Evolutionary conservation across 306 rosid genomes (phyloP).

Genomic region (Vachellia collinsii): DNA sequence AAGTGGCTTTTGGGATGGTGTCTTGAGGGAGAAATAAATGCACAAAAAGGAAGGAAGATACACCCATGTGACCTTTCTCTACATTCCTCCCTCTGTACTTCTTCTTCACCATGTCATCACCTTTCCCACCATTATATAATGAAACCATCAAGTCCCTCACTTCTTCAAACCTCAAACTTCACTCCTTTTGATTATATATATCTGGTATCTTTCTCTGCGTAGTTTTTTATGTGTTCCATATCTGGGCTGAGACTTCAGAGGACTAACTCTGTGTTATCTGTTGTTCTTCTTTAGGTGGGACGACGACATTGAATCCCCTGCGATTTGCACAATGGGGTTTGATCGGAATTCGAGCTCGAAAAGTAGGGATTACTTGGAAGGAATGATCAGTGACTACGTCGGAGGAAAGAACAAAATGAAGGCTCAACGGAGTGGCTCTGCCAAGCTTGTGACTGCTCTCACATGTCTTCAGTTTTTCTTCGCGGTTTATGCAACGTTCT

Average conservation of each 20-base stretch:
- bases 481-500: slow-evolving; percentile 86
- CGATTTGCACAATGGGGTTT: slow-evolving; percentile 49
- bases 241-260: neutral
- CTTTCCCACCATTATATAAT: slow-evolving; percentile 36
- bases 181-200: neutral
- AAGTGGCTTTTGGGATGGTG: slow-evolving; percentile 56
- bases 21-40: slow-evolving; percentile 50
- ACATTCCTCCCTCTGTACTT: slow-evolving; percentile 61
- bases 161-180: slow-evolving; percentile 32
- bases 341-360: slow-evolving; percentile 45
- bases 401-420: slow-evolving; percentile 63
- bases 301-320: slow-evolving; percentile 26
- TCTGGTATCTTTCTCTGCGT: slow-evolving; percentile 1
- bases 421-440: slow-evolving; percentile 49
- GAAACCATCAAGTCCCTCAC: slow-evolving; percentile 10
- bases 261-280: slow-evolving; percentile 27
- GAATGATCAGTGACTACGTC: slow-evolving; percentile 82
- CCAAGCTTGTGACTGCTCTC: slow-evolving; percentile 67
- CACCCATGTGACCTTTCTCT: slow-evolving; percentile 76
- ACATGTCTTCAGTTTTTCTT: slow-evolving; percentile 89
- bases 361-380: slow-evolving; percentile 78
- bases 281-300: slow-evolving; percentile 46
- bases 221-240: neutral
- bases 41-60: neutral
- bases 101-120: slow-evolving; percentile 37